phyloP scores from a whole-genome alignment of 306 rosid species.

The Gynostemma pentaphyllum region DNA sequence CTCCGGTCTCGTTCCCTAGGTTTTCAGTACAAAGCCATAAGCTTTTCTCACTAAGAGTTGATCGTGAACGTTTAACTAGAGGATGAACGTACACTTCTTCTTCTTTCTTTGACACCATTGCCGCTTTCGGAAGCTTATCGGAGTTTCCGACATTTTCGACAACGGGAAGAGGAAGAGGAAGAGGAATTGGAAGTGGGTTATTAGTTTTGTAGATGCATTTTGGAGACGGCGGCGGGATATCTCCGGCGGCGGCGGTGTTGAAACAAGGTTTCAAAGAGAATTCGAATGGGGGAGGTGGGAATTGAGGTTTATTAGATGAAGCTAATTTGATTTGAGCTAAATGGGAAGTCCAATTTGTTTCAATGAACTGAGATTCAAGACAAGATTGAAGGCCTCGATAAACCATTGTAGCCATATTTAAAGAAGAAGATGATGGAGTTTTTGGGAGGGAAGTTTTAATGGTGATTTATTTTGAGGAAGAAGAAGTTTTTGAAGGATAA shows the following conservation, averaged over 20 bases:
- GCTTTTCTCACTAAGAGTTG: slow-evolving; percentile 42
- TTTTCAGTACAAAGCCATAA: slow-evolving; percentile 73
- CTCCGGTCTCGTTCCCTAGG: slow-evolving; percentile 77
- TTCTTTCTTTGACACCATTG: slow-evolving; percentile 5
- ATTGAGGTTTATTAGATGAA: slow-evolving; percentile 23
- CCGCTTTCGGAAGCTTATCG: no score
- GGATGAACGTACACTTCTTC: slow-evolving; percentile 47
- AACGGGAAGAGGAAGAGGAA: slow-evolving; percentile 16
- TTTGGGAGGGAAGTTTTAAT: background rate
- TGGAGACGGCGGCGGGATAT: no score
- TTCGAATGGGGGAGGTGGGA: slow-evolving; percentile 18
- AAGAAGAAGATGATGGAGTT: no score
- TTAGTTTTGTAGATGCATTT: no score
- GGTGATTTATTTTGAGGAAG: background rate
- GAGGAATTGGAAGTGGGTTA: background rate
- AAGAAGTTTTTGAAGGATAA: slow-evolving; percentile 11
- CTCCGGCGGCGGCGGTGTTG: no score
- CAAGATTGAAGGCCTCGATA: slow-evolving; percentile 42
- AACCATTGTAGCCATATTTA: slow-evolving; percentile 80
- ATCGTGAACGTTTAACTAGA: slow-evolving; percentile 34
- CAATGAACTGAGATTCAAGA: slow-evolving; percentile 46
- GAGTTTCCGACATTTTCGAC: background rate
- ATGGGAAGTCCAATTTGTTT: slow-evolving; percentile 21
- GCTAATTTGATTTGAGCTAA: background rate
- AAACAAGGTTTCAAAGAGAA: slow-evolving; percentile 29